Evolutionary conservation across 2,329 filamentous ascomycete genomes (phyloP).

Genomic region (Epichloe brachyelytri): DNA sequence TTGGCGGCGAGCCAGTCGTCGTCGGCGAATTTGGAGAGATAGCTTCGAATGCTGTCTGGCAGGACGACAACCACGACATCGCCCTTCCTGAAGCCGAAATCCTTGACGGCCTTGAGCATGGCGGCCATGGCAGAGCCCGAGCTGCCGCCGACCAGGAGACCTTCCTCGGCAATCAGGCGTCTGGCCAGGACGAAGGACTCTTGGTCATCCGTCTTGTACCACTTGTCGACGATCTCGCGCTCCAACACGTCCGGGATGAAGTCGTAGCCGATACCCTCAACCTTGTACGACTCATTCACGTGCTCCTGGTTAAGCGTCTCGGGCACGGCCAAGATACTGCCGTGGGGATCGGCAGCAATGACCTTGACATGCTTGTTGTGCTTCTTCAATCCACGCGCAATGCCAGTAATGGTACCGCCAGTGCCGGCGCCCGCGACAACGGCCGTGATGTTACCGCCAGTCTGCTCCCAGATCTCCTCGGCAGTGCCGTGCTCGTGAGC

Average conservation of each 20-base stretch:
- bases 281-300: conserved; percentile 82
- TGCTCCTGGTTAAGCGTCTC: conserved; percentile 65
- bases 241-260: conserved; percentile 93
- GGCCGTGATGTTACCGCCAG: conserved; percentile 65
- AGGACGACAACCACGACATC: conserved; percentile 85
- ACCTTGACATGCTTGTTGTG: conserved; percentile 79
- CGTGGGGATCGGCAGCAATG: conserved; percentile 82
- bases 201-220: conserved; percentile 96
- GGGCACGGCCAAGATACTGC: conserved; percentile 80
- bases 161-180: conserved; percentile 84
- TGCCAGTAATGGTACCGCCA: conserved; percentile 85
- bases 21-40: conserved; percentile 95
- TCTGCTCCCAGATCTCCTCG: conserved; percentile 93
- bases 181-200: conserved; percentile 88
- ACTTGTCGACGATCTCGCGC: conserved; percentile 68
- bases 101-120: conserved; percentile 62
- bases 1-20: conserved; percentile 98
- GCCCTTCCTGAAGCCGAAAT: conserved; percentile 63
- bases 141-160: conserved; percentile 82
- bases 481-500: conserved; percentile 92
- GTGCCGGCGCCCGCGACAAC: conserved; percentile 89
- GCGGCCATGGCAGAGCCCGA: conserved; percentile 86
- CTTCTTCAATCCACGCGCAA: conserved; percentile 75
- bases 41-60: conserved; percentile 93
- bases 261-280: conserved; percentile 97